Evolutionary conservation across 2,329 filamentous ascomycete species (phyloP).

Genomic region (Didymella arachidicola): DNA sequence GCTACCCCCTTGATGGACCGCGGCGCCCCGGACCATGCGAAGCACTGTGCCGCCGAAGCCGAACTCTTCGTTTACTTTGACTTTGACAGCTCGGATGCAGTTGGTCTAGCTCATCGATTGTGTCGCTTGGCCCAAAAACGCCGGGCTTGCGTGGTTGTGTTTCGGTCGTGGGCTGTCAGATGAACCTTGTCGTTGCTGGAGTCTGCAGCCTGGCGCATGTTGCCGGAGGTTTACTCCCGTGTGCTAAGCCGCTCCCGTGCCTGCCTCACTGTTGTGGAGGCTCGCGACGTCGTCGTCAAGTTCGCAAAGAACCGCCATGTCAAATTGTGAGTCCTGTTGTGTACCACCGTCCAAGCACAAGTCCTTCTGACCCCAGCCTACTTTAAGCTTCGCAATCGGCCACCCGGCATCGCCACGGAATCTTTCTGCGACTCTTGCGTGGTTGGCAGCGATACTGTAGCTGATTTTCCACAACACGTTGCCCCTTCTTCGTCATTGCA

Average conservation of each 20-base stretch:
- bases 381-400: not conserved
- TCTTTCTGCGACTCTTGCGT: not conserved
- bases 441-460: not conserved
- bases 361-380: not conserved
- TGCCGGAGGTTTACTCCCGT: not conserved
- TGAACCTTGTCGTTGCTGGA: not conserved
- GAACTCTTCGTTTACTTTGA: not conserved
- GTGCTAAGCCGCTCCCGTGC: not conserved
- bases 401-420: not conserved
- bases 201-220: not conserved
- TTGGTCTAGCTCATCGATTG: not conserved
- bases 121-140: no score
- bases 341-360: not conserved
- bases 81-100: not conserved
- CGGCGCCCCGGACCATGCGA: not conserved
- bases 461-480: not conserved
- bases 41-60: not conserved
- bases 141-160: not conserved
- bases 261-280: not conserved
- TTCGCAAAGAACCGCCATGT: not conserved
- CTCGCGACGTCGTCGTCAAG: not conserved
- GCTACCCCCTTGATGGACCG: not conserved
- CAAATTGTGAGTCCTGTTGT: not conserved
- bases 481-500: not conserved
- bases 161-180: not conserved